Evolutionary conservation across 805 yeast genomes (phyloP).

Genomic region (Sugiyamaella americana): DNA sequence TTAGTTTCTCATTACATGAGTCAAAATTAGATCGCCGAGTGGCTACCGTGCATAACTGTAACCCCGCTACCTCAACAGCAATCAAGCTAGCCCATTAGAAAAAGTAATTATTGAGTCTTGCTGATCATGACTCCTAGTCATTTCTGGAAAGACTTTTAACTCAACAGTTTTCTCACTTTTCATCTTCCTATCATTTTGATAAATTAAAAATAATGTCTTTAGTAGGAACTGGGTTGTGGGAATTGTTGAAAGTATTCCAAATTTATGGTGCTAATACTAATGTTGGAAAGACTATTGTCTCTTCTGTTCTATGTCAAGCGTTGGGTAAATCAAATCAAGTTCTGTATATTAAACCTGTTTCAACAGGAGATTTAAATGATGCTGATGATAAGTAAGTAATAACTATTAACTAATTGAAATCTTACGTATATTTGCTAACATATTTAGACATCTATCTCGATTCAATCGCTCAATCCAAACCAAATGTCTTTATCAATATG

Average conservation of each 20-base stretch:
- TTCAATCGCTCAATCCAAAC: conserved; percentile 11
- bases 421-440: conserved; percentile 2
- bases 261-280: conserved; percentile 26
- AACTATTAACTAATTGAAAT: neutral
- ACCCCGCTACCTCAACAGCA: no score
- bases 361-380: conserved; percentile 21
- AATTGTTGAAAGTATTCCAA: conserved; percentile 11
- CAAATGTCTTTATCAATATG: conserved; percentile 14
- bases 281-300: conserved; percentile 24
- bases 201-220: no score
- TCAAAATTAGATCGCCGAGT: no score
- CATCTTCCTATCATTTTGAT: neutral
- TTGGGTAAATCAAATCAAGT: conserved; percentile 4
- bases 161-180: neutral
- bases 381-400: conserved; percentile 18
- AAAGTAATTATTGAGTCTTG: no score
- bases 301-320: conserved; percentile 16
- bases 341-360: conserved; percentile 22
- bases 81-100: no score
- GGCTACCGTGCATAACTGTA: no score
- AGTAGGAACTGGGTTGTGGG: neutral
- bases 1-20: no score
- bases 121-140: neutral
- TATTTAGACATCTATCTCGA: conserved; percentile 13
- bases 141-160: neutral